phyloP scores from a whole-genome alignment of 306 rosid species.

The Begonia loranthoides region DNA sequence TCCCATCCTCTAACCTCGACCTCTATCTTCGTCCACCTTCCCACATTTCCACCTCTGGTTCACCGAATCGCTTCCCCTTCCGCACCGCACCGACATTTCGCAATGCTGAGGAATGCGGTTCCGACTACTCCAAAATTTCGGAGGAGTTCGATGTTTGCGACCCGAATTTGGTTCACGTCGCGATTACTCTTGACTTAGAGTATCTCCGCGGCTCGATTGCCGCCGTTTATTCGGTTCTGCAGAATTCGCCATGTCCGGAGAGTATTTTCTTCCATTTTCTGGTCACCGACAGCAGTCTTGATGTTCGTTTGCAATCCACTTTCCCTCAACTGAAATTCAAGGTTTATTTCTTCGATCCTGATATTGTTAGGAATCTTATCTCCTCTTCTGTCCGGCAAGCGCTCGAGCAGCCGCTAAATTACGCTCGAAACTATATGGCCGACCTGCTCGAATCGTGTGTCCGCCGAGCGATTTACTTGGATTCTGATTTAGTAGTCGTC shows the following conservation, averaged over 20 bases:
- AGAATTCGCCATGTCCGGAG: conserved; percentile 70
- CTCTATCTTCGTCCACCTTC: conserved; percentile 16
- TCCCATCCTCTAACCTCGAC: conserved; percentile 34
- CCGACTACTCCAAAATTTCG: conserved; percentile 1
- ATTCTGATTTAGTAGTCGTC: conserved; percentile 72
- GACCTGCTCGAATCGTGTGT: conserved; percentile 63
- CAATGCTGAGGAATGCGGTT: conserved; percentile 39
- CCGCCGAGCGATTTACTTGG: conserved; percentile 64
- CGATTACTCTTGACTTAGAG: conserved; percentile 67
- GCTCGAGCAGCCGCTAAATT: conserved; percentile 72
- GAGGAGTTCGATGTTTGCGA: conserved; percentile 23
- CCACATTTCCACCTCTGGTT: conserved; percentile 4
- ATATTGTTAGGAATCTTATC: conserved; percentile 44
- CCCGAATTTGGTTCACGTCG: conserved; percentile 50
- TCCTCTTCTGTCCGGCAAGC: conserved; percentile 73
- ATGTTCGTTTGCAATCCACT: conserved; percentile 25
- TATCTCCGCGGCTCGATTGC: conserved; percentile 78
- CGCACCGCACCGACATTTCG: conserved; percentile 31
- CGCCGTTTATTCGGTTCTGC: conserved; percentile 66
- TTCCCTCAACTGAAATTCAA: conserved; percentile 60
- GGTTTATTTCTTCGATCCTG: conserved; percentile 35
- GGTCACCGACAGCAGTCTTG: conserved; percentile 46
- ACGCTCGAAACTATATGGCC: conserved; percentile 77
- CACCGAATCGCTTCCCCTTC: conserved; percentile 23
- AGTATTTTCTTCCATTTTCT: conserved; percentile 67